A percentile compares a stretch with the other conserved stretches of the same genome.
Conservation (phyloP, 148 eudicot species). For the Nepenthes gracilis region DNA sequence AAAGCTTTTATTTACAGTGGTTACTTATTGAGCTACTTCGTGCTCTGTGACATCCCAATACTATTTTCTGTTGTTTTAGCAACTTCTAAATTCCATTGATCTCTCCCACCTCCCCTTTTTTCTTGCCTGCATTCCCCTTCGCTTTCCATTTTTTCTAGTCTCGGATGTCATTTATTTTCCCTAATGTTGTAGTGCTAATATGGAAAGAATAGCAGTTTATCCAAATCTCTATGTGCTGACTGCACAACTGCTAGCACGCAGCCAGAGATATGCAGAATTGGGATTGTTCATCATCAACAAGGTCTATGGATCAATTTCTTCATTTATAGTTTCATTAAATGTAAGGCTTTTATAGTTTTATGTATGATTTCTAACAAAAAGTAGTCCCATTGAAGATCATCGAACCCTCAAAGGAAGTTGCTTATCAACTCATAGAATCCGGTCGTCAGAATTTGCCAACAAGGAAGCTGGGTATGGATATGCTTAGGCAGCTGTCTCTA, state of each 20-base stretch:
- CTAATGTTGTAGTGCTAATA: slow-evolving; percentile 44
- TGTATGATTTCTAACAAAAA: not conserved
- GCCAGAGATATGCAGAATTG: slow-evolving; percentile 66
- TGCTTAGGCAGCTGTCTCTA: slow-evolving; percentile 69
- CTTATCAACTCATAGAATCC: slow-evolving; percentile 65
- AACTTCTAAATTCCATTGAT: not conserved
- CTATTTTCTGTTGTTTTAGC: not conserved
- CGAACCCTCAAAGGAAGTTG: slow-evolving; percentile 95
- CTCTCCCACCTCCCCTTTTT: not conserved
- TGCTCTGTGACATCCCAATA: not conserved
- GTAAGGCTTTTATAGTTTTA: slow-evolving; percentile 1
- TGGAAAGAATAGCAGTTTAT: slow-evolving; percentile 60
- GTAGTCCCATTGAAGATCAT: slow-evolving; percentile 48
- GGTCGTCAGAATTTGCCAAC: slow-evolving; percentile 60
- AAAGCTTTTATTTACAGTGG: not conserved
- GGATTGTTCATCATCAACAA: slow-evolving; percentile 72
- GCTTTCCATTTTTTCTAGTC: not conserved
- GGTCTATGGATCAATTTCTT: slow-evolving; percentile 25
- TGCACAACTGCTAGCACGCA: slow-evolving; percentile 62
- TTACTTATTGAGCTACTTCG: not conserved
- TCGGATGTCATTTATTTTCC: slow-evolving; percentile 3
- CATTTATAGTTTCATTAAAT: not conserved
- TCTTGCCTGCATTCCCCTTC: slow-evolving; percentile 2
- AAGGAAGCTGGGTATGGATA: slow-evolving; percentile 78
- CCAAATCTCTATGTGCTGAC: slow-evolving; percentile 60